Evolutionary conservation across 768 basidiomycete genomes (phyloP).

Genomic region (Auricularia sp.): DNA sequence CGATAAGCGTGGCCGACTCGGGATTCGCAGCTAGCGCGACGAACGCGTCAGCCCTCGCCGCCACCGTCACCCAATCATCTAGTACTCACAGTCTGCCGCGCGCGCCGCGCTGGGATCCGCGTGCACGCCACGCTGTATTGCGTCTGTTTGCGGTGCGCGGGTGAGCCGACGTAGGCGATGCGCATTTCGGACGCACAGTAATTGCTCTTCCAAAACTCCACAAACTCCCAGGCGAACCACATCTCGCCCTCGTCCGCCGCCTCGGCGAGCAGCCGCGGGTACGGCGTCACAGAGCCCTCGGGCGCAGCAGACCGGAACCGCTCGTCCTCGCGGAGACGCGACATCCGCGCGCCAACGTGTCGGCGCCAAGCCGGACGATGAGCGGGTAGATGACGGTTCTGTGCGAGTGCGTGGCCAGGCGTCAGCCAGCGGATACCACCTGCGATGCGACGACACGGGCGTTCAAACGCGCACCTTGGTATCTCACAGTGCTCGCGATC

Average conservation of each 20-base stretch:
- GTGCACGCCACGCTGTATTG: constrained; percentile 63
- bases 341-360: constrained; percentile 78
- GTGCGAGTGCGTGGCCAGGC: background rate
- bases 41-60: background rate
- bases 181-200: constrained; percentile 47
- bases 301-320: constrained; percentile 86
- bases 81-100: constrained; percentile 43
- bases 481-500: constrained; percentile 93
- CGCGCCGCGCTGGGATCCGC: constrained; percentile 58
- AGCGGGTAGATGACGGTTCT: constrained; percentile 85
- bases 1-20: constrained; percentile 72
- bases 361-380: constrained; percentile 79
- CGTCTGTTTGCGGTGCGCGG: constrained; percentile 34
- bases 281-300: constrained; percentile 46
- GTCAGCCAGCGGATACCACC: too few relatives aligned
- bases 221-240: constrained; percentile 97
- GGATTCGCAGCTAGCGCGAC: constrained; percentile 24
- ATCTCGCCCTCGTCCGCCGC: constrained; percentile 65
- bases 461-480: constrained; percentile 46
- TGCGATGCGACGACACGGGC: constrained; percentile 13
- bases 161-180: background rate
- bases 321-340: constrained; percentile 81
- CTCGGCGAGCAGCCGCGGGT: constrained; percentile 26
- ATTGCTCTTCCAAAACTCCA: constrained; percentile 98
- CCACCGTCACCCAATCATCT: background rate